Evolutionary conservation across 2,329 filamentous ascomycete genomes (phyloP).

Genomic region (Gaeumannomyces tritici): DNA sequence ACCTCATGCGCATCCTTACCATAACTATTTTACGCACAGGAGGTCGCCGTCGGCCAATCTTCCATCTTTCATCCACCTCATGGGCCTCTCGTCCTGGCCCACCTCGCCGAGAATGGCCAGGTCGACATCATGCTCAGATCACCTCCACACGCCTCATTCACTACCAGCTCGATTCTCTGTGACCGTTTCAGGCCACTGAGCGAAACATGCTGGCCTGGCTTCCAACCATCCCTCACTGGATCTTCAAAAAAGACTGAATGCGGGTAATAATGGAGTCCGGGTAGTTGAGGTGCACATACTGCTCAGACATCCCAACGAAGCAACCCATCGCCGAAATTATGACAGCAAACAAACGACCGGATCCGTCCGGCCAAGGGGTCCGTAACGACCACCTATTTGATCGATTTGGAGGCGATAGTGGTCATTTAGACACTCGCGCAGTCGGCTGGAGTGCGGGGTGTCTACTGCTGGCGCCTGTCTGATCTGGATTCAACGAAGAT

Average conservation of each 20-base stretch:
- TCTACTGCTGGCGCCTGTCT: neutral
- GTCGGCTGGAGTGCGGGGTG: neutral
- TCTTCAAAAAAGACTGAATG: neutral
- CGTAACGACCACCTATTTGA: neutral
- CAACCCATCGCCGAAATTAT: neutral
- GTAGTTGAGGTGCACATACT: neutral
- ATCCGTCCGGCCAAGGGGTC: neutral
- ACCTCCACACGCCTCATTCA: neutral
- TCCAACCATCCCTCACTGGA: neutral
- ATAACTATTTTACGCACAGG: no score
- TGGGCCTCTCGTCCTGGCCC: neutral
- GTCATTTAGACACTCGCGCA: neutral
- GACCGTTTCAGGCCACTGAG: neutral
- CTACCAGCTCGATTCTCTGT: neutral
- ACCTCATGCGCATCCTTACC: neutral
- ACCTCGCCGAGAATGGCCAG: neutral
- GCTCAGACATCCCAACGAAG: neutral
- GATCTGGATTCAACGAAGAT: neutral
- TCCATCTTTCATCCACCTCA: neutral
- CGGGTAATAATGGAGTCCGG: neutral
- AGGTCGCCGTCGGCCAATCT: no score
- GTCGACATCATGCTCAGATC: neutral
- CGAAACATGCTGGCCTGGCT: neutral
- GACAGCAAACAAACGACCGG: neutral
- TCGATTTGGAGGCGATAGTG: neutral